phyloP scores from a whole-genome alignment of 495 filamentous ascomycete genomes.

The Hyaloscypha variabilis region DNA sequence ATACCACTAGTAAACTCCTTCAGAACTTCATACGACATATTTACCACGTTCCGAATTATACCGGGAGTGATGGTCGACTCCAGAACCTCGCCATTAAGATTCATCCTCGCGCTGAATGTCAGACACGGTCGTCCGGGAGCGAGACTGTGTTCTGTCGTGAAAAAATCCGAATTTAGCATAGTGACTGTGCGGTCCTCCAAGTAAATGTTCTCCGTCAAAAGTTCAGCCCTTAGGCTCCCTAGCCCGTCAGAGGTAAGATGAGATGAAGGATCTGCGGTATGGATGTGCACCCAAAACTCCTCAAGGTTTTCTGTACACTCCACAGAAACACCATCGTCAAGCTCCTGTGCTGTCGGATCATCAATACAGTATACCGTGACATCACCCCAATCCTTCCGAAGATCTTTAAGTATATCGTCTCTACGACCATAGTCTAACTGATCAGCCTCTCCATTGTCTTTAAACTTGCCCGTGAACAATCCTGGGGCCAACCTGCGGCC shows the following conservation, averaged over 20 bases:
- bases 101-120: conserved; percentile 79
- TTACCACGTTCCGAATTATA: conserved; percentile 69
- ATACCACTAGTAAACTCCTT: conserved; percentile 2
- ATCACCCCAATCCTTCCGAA: conserved; percentile 73
- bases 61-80: conserved; percentile 75
- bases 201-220: conserved; percentile 70
- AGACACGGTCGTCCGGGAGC: conserved; percentile 66
- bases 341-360: conserved; percentile 66
- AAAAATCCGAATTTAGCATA: conserved; percentile 69
- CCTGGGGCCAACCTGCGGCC: neutral
- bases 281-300: conserved; percentile 84
- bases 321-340: conserved; percentile 88
- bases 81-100: conserved; percentile 62
- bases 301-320: conserved; percentile 59
- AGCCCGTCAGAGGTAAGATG: conserved; percentile 61
- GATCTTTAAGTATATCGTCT: conserved; percentile 55
- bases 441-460: neutral
- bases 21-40: conserved; percentile 60
- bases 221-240: conserved; percentile 65
- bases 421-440: conserved; percentile 29
- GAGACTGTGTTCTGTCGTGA: conserved; percentile 66
- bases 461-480: neutral
- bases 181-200: conserved; percentile 68
- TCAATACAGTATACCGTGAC: conserved; percentile 86
- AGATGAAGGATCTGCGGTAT: conserved; percentile 94